Percentiles rank a stretch among this genome's conserved stretches.
These are phyloP conservation scores for Pseudopediastrum boryanum DNA, from an alignment of 139 green algal species.

Conservation along the genomic window DNA sequence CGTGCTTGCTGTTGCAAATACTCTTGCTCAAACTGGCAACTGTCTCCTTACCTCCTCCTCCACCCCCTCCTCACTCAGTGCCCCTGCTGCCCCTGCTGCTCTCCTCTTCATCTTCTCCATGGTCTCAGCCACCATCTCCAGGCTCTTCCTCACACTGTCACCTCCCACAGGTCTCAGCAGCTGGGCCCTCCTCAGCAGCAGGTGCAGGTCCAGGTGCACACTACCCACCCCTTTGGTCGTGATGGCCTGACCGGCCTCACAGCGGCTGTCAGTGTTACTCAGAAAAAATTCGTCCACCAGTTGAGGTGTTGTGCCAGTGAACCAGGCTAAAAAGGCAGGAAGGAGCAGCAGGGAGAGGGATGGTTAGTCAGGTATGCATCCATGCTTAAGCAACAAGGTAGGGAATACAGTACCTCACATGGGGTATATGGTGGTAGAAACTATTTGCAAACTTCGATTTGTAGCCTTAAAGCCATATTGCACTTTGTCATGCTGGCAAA, in stretches of 20 bases:
- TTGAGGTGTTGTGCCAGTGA: conserved; percentile 20
- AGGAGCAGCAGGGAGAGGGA: background rate
- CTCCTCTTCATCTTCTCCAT: conserved; percentile 22
- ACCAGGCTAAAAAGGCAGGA: conserved; percentile 9
- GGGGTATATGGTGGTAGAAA: background rate
- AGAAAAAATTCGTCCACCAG: conserved; percentile 24
- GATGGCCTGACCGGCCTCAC: conserved; percentile 23
- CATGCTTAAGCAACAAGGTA: background rate
- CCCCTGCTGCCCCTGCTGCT: background rate
- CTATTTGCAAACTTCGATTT: background rate
- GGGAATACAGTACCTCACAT: background rate
- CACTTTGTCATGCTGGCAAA: background rate
- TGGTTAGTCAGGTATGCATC: background rate
- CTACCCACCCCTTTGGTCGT: conserved; percentile 17
- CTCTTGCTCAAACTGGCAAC: background rate
- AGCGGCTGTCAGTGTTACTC: conserved; percentile 27
- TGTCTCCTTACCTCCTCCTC: background rate
- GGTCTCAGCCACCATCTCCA: conserved; percentile 1
- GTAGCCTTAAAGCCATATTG: background rate
- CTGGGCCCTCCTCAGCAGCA: conserved; percentile 1
- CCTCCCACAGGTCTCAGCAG: background rate
- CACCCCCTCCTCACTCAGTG: background rate
- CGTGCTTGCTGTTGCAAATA: background rate
- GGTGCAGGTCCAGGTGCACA: conserved; percentile 28
- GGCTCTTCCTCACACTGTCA: background rate